These are phyloP conservation scores for Lactifluus echinatus DNA, from an alignment of 768 basidiomycete genomes.

Conservation along the genomic window DNA sequence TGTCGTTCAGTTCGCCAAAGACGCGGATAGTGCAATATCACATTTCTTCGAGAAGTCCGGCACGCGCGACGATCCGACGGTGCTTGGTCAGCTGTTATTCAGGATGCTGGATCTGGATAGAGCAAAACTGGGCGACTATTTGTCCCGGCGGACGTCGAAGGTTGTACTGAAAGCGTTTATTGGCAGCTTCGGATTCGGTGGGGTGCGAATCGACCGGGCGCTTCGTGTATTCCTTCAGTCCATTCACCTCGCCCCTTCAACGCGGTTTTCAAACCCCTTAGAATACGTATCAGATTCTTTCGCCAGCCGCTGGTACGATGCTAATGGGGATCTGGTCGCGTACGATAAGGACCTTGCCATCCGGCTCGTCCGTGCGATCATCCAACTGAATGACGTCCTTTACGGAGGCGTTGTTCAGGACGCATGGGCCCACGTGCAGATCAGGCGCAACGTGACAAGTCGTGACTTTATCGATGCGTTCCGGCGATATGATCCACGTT, in stretches of 20 bases:
- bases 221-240: conserved; percentile 85
- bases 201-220: conserved; percentile 80
- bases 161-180: conserved; percentile 74
- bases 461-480: conserved; percentile 83
- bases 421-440: conserved; percentile 45
- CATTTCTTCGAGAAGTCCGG: conserved; percentile 55
- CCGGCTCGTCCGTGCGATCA: conserved; percentile 69
- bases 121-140: conserved; percentile 73
- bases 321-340: conserved; percentile 67
- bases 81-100: conserved; percentile 75
- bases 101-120: conserved; percentile 78
- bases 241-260: conserved; percentile 50
- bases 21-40: conserved; percentile 74
- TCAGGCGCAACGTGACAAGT: conserved; percentile 51
- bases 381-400: conserved; percentile 82
- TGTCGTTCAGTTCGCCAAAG: conserved; percentile 67
- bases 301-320: conserved; percentile 83
- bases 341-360: conserved; percentile 77
- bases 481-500: conserved; percentile 63
- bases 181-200: conserved; percentile 79
- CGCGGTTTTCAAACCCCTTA: conserved; percentile 34
- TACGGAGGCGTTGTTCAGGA: conserved; percentile 65
- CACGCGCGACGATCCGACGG: conserved; percentile 53
- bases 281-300: conserved; percentile 79
- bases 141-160: conserved; percentile 66